Percentiles rank a stretch among this genome's conserved stretches.
Conservation (phyloP, 352 stramenopile genomes). For the Bremia lactucae region DNA sequence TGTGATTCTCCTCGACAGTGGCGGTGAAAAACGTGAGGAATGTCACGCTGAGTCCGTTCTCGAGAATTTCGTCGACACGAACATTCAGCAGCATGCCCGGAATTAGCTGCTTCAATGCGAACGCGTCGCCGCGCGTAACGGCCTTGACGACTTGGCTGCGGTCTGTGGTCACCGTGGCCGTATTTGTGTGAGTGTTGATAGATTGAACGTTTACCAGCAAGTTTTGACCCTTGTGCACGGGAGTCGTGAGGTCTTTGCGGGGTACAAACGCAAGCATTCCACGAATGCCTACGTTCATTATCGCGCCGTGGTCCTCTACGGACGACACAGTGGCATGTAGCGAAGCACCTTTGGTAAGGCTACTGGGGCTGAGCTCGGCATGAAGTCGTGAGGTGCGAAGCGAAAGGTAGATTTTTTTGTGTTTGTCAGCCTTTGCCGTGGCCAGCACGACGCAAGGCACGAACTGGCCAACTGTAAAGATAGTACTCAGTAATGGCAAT, state of each 20-base stretch:
- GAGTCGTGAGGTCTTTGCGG: constrained; percentile 49
- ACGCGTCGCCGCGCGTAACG: constrained; percentile 72
- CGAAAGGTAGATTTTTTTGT: constrained; percentile 87
- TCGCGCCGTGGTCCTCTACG: constrained; percentile 90
- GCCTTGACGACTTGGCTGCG: constrained; percentile 58
- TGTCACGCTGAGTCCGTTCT: constrained; percentile 78
- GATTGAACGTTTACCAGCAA: constrained; percentile 53
- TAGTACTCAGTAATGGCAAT: constrained; percentile 32
- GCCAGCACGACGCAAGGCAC: constrained; percentile 73
- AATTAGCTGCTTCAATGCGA: constrained; percentile 82
- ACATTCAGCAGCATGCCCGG: constrained; percentile 90
- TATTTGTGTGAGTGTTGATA: constrained; percentile 74
- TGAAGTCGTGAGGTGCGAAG: constrained; percentile 83
- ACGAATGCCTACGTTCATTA: constrained; percentile 85
- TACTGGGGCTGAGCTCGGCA: constrained; percentile 46
- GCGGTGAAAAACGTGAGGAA: constrained; percentile 85
- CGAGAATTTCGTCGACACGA: constrained; percentile 83
- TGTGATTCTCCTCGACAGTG: constrained; percentile 85
- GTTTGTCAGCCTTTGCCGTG: constrained; percentile 58
- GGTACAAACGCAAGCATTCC: constrained; percentile 71
- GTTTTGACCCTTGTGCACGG: constrained; percentile 46
- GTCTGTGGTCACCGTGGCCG: constrained; percentile 53
- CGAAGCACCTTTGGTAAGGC: constrained; percentile 53
- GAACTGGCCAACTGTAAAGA: constrained; percentile 78
- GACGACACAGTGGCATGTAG: constrained; percentile 83